Evolutionary conservation across 495 filamentous ascomycete species (phyloP).

Genomic region (Aspergillus conjunctus): DNA sequence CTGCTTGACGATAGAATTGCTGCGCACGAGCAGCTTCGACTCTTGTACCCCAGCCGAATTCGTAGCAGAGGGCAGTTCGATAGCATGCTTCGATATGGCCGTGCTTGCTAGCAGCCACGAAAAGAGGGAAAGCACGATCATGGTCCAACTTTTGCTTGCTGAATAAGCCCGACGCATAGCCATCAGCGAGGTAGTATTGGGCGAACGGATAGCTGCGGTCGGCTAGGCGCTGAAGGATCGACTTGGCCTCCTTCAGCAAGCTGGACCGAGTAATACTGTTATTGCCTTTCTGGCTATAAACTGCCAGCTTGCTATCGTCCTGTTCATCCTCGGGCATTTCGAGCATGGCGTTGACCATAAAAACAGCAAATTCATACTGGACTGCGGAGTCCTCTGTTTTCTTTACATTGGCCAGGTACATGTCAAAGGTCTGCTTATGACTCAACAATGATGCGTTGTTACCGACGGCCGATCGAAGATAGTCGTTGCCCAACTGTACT

Average conservation of each 20-base stretch:
- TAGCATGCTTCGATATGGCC: slow-evolving; percentile 96
- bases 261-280: slow-evolving; percentile 58
- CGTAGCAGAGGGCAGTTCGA: slow-evolving; percentile 90
- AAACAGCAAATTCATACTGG: slow-evolving; percentile 94
- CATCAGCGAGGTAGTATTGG: slow-evolving; percentile 96
- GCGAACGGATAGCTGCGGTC: slow-evolving; percentile 92
- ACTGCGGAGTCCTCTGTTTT: slow-evolving; percentile 87
- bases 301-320: slow-evolving; percentile 42
- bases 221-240: slow-evolving; percentile 81
- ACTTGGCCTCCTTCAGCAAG: slow-evolving; percentile 81
- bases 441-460: slow-evolving; percentile 87
- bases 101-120: slow-evolving; percentile 92
- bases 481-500: slow-evolving; percentile 67
- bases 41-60: slow-evolving; percentile 95
- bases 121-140: slow-evolving; percentile 86
- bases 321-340: slow-evolving; percentile 52
- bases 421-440: slow-evolving; percentile 88
- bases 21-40: slow-evolving; percentile 88
- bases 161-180: slow-evolving; percentile 91
- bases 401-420: slow-evolving; percentile 96
- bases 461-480: slow-evolving; percentile 76
- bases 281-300: slow-evolving; percentile 34
- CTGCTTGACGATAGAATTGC: slow-evolving; percentile 87
- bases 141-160: slow-evolving; percentile 89
- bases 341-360: slow-evolving; percentile 83